A percentile compares a stretch with the other conserved stretches of the same genome.
These are phyloP conservation scores for Fraxinus ornus DNA, from an alignment of 305 asterid species.

Conservation along the genomic window DNA sequence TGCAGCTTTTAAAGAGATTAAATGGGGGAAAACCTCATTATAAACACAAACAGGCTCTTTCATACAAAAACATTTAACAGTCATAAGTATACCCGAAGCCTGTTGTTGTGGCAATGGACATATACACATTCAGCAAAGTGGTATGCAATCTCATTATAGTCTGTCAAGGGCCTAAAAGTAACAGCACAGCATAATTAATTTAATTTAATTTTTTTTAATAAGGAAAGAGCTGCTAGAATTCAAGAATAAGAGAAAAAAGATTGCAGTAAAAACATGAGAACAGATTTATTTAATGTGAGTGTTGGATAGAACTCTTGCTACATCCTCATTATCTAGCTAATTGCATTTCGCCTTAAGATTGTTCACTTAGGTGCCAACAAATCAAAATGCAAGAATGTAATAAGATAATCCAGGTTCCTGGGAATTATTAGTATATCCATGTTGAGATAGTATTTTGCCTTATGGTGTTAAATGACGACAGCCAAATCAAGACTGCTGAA, in stretches of 20 bases:
- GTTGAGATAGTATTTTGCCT: background rate
- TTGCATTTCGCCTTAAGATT: background rate
- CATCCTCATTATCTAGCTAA: background rate
- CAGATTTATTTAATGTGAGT: background rate
- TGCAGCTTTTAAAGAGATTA: conserved; percentile 46
- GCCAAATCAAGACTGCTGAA: background rate
- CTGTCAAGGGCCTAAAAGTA: conserved; percentile 63
- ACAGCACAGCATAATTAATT: conserved; percentile 19
- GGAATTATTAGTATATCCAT: background rate
- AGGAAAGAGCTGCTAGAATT: conserved; percentile 12
- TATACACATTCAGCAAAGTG: conserved; percentile 80
- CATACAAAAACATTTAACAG: conserved; percentile 7
- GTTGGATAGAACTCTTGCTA: background rate
- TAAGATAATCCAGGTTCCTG: background rate
- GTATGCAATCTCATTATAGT: conserved; percentile 72
- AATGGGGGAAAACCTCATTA: background rate
- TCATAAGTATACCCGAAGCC: conserved; percentile 47
- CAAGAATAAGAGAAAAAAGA: conserved; percentile 10
- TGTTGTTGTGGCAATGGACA: conserved; percentile 75
- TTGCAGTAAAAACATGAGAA: background rate
- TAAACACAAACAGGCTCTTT: background rate
- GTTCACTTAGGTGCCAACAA: background rate
- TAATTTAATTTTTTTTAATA: background rate
- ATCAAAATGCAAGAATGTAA: background rate
- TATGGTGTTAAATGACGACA: background rate